Evolutionary conservation across 345 rosid genomes (phyloP), one percentile per base, ranked within the genome.

Genomic region (Lepidium didymum): DNA sequence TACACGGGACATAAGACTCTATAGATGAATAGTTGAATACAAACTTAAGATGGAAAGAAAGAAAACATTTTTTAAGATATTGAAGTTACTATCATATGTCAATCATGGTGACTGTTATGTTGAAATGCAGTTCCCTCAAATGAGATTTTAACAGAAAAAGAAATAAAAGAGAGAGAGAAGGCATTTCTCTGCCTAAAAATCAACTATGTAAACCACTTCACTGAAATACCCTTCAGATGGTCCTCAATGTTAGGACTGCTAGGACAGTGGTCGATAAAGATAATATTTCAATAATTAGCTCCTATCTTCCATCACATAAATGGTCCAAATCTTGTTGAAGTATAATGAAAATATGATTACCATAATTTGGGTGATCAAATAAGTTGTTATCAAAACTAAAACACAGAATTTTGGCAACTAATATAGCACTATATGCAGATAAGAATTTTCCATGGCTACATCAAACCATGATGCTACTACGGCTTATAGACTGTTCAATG

Each of bases 391-490:
- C 61, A 18, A 35, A 56, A 19, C 15, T 36, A 23, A 53, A 53
- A 8, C 40, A 53, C 13, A 50, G 56, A 34, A 34, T 49, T 40
- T 15, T 33, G n/a, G 57, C 9, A 47, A 37, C 49, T 47, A 31
- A 41, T 42, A 38, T 10, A 51, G 13, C 25, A 56, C 54, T 52
- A 42, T 40, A 60, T 33, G 60, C 45, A 60, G 45, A 16, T 19
- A 69, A 60, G 27, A 49, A 51, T 40, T 43, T 60, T 42, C 67
- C 51, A 60, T 9, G 50, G 44, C 35, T 40, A 8, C 69, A 25
- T 51, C 60, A 31, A 52, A 53, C 40, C 10, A 34, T 21, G 33
- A 52, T 62, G 55, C 75, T 70, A 70, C 68, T 62, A 42, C 12
- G 21, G 13, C 33, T 58, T 34, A 62, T 38, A 61, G 10, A 51